Evolutionary conservation across 1,284 basidiomycete genomes (phyloP).

Genomic region (Pseudozyma tsukubaensis): DNA sequence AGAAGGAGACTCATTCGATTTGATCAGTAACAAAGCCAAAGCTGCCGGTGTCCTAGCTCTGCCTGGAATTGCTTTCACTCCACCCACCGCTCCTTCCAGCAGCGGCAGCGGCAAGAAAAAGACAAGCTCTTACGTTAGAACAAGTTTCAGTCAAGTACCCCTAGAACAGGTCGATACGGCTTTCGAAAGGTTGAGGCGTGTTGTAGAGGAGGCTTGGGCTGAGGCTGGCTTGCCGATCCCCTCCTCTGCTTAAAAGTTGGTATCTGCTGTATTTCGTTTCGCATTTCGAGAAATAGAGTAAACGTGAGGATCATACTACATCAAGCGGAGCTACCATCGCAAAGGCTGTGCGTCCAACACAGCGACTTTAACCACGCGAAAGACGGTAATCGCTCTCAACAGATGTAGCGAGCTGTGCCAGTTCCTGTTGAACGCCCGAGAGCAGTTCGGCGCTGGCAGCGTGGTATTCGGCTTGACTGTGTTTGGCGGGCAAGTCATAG

Average conservation of each 20-base stretch:
- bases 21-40: slow-evolving; percentile 83
- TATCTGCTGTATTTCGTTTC: not conserved
- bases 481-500: not conserved
- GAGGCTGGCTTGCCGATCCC: slow-evolving; percentile 48
- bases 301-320: too few relatives aligned
- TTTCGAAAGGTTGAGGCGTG: slow-evolving; percentile 50
- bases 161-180: slow-evolving; percentile 59
- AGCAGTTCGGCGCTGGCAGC: slow-evolving; percentile 79
- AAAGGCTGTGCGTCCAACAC: not conserved
- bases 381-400: slow-evolving; percentile 89
- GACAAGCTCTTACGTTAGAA: slow-evolving; percentile 58
- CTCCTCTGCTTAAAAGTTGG: not conserved
- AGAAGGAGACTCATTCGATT: slow-evolving; percentile 77
- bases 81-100: slow-evolving; percentile 1
- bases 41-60: slow-evolving; percentile 88
- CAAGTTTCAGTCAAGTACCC: slow-evolving; percentile 60
- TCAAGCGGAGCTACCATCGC: too few relatives aligned
- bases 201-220: slow-evolving; percentile 59
- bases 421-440: slow-evolving; percentile 80
- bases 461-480: slow-evolving; percentile 80
- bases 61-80: slow-evolving; percentile 74
- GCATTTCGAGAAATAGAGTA: not conserved
- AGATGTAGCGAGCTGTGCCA: slow-evolving; percentile 87
- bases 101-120: not conserved
- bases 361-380: slow-evolving; percentile 46